Percentiles rank a stretch among this genome's conserved stretches.
phyloP scores from a whole-genome alignment of 129 eudicot species.

The Daucus carota region DH1_v3.0 NC_030388.2:15805001-15805500 shows the following conservation, averaged over 20 bases:
- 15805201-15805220: constrained; percentile 29
- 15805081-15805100: no score
- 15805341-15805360: constrained; percentile 34
- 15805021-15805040: no score
- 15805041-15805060: no score
- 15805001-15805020: no score
- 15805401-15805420: not conserved
- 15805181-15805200: constrained; percentile 28
- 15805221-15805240: constrained; percentile 42
- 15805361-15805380: constrained; percentile 59
- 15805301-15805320: constrained; percentile 62
- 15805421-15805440: not conserved
- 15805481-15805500: constrained; percentile 69
- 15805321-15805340: constrained; percentile 36
- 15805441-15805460: not conserved
- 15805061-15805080: no score
- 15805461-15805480: constrained; percentile 82
- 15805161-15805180: not conserved
- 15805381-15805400: not conserved
- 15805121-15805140: no score
- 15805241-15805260: constrained; percentile 57
- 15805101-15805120: no score
- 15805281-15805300: constrained; percentile 72
- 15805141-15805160: no score
- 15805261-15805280: constrained; percentile 51